Base-by-base conservation (phyloP, 257 asterid species). In the Jacaranda copaia region DNA sequence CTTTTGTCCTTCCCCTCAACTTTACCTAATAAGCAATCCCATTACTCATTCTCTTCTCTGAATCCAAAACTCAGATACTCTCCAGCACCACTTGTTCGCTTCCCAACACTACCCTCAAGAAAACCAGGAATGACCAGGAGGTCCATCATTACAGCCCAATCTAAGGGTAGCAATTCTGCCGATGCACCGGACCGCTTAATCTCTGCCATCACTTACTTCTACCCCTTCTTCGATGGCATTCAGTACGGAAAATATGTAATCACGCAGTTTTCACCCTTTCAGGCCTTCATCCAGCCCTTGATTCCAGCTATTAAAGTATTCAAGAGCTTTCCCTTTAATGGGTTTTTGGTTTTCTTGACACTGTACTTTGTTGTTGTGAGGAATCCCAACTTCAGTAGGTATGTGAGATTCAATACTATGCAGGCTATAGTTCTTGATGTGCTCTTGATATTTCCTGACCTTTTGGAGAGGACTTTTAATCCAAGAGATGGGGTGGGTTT, bases 401-500 rank as follows among this genome's bases (percentile, higher is more conserved):
- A 91, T 53, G 99, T 95, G 75, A 78, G 99, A 83, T 95, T 95
- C 85, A 95, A 95, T 38, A 92, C 98, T 19, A 95, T 95, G 99
- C 99, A 95, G 88, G 98, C 99, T 16, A 91, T 95, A 42, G 99
- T 93, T 57, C 99, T 95, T 32, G 98, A 95, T 48, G 98, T 95
- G 85, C 89, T 95, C 6, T 73, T 95, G 88, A 96, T 96, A 4
- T 93, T 96, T 61, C 99, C 98, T 11, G 99, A 93, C 82, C 88
- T 96, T 6, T 52, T 96, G 86, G 99, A 93, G 89, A 87, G 99
- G 88, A 74, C 81, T 35, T 96, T 86, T 60, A 91, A 83, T 81
- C 97, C 99, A 3, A 88, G 58, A 18, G 98, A 91, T 42, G 99
- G 99, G 48, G 78, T 93, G 48, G 98, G 97, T 1, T 86, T 93